These are phyloP conservation scores for Pleodorina starrii DNA, from an alignment of 139 green algal genomes.

Conservation along the genomic window DNA sequence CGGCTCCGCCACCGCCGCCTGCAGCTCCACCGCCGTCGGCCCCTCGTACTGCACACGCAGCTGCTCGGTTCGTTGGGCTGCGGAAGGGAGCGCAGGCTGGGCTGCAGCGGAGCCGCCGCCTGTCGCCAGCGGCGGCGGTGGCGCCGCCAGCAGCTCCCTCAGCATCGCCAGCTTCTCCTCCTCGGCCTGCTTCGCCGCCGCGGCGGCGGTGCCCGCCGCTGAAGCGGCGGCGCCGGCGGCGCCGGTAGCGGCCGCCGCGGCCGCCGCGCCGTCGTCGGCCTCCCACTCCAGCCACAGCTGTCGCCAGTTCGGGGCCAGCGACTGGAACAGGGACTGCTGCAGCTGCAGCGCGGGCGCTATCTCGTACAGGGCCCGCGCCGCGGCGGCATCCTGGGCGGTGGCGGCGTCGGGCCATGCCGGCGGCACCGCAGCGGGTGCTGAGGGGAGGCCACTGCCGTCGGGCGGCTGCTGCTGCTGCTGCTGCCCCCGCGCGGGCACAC, in stretches of 20 bases:
- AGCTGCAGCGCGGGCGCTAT: slow-evolving; percentile 59
- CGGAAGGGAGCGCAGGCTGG: too few species aligned
- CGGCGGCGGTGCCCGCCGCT: slow-evolving; percentile 3
- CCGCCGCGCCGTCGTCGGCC: slow-evolving; percentile 5
- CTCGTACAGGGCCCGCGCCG: slow-evolving; percentile 77
- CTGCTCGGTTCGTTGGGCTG: not conserved
- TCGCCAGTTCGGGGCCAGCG: slow-evolving; percentile 63
- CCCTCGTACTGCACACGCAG: too few species aligned
- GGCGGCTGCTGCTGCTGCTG: not conserved
- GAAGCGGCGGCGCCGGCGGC: not conserved
- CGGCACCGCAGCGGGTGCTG: too few species aligned
- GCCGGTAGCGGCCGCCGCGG: not conserved
- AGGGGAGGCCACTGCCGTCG: not conserved
- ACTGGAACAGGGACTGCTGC: slow-evolving; percentile 40
- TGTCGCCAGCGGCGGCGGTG: not conserved
- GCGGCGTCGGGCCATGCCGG: not conserved
- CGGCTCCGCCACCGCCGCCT: not conserved
- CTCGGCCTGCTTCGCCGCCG: slow-evolving; percentile 5
- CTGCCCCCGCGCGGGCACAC: not conserved
- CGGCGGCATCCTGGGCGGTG: slow-evolving; percentile 80
- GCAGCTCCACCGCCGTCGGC: not conserved
- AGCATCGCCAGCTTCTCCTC: slow-evolving; percentile 58
- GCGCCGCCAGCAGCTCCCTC: slow-evolving; percentile 45
- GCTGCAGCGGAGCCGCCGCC: not conserved
- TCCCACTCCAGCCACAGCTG: slow-evolving; percentile 73